Percentiles rank a stretch among this genome's conserved stretches.
These are phyloP conservation scores for Cladosporium sp. DNA, from an alignment of 2,329 filamentous ascomycete genomes.

Conservation along the genomic window DNA sequence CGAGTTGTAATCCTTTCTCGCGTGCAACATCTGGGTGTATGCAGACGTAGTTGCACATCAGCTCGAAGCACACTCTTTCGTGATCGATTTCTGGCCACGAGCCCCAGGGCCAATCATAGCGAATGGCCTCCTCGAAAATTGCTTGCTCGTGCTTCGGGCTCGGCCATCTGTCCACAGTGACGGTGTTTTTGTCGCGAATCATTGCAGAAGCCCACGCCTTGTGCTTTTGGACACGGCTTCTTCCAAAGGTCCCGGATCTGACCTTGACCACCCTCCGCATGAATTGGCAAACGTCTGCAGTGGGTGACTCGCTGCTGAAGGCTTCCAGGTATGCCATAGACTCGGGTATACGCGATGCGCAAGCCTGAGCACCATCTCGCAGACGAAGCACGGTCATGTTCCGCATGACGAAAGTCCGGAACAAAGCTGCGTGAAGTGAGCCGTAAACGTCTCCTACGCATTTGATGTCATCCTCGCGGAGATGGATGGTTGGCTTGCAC, in stretches of 20 bases:
- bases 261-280: background rate
- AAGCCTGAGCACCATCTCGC: background rate
- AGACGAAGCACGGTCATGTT: background rate
- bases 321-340: background rate
- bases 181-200: background rate
- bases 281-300: background rate
- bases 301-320: background rate
- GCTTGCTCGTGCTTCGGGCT: conserved; percentile 2
- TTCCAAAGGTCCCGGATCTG: background rate
- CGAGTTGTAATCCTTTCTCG: background rate
- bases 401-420: no score
- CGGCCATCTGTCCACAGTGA: background rate
- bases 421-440: background rate
- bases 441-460: background rate
- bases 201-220: background rate
- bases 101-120: background rate
- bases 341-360: background rate
- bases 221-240: background rate
- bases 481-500: background rate
- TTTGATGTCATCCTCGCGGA: background rate
- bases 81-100: background rate
- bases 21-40: conserved; percentile 8
- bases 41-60: conserved; percentile 3
- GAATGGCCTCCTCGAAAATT: background rate
- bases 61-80: background rate